Percentiles rank a stretch among this genome's conserved stretches.
phyloP scores from a whole-genome alignment of 768 basidiomycete genomes.

The Pholiota molesta region DNA sequence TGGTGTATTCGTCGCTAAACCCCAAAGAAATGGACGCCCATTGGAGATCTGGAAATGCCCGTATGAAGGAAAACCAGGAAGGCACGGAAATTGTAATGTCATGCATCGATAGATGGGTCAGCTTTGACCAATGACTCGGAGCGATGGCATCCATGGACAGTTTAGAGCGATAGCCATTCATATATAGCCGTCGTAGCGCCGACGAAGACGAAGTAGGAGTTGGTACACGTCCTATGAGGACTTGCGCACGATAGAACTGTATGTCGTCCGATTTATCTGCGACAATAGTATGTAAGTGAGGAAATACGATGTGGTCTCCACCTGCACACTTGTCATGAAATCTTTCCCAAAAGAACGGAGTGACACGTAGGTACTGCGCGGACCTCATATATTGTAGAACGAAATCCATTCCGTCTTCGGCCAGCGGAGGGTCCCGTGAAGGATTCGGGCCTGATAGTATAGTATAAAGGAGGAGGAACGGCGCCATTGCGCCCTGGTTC shows the following conservation, averaged over 20 bases:
- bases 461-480: too few relatives aligned
- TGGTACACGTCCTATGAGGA: too few relatives aligned
- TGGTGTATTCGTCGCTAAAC: neutral
- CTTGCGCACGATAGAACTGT: neutral
- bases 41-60: neutral
- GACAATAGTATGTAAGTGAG: neutral
- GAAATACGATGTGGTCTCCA: neutral
- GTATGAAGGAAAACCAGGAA: neutral
- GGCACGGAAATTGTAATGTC: neutral
- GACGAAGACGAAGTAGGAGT: too few relatives aligned
- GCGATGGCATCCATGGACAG: too few relatives aligned
- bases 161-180: too few relatives aligned
- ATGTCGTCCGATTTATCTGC: too few relatives aligned
- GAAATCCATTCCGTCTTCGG: too few relatives aligned
- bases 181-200: too few relatives aligned
- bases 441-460: too few relatives aligned
- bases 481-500: too few relatives aligned
- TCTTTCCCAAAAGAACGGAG: neutral
- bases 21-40: neutral
- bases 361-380: neutral
- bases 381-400: neutral
- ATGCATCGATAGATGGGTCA: neutral
- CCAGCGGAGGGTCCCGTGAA: too few relatives aligned
- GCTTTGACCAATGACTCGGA: too few relatives aligned
- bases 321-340: neutral